Evolutionary conservation across 129 eudicot genomes (phyloP).

Genomic region (Smallanthus sonchifolius): DNA sequence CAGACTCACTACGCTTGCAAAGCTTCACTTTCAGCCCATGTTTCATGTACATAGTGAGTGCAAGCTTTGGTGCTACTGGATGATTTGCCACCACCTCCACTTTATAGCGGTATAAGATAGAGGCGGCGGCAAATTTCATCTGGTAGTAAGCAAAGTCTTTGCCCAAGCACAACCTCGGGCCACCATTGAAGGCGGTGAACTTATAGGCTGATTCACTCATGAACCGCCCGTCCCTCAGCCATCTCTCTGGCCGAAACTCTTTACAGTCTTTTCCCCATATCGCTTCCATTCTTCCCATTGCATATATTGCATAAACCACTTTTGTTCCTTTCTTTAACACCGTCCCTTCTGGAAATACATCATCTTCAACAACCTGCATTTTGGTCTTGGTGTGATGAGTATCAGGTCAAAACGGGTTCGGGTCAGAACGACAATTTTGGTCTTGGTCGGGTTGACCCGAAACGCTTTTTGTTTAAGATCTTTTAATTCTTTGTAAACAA

Average conservation of each 20-base stretch:
- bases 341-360: constrained; percentile 88
- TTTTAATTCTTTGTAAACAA: background rate
- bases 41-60: constrained; percentile 91
- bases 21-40: constrained; percentile 79
- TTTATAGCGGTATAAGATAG: constrained; percentile 67
- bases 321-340: constrained; percentile 79
- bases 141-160: constrained; percentile 97
- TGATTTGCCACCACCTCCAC: constrained; percentile 61
- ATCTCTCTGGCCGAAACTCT: constrained; percentile 87
- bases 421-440: background rate
- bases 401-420: background rate
- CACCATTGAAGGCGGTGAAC: constrained; percentile 89
- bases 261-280: constrained; percentile 94
- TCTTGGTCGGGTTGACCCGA: background rate
- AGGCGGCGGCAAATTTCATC: constrained; percentile 93
- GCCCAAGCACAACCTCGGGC: constrained; percentile 93
- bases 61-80: constrained; percentile 76
- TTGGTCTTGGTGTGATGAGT: background rate
- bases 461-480: background rate
- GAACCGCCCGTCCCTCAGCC: constrained; percentile 80
- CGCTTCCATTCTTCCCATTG: constrained; percentile 95
- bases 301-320: constrained; percentile 78
- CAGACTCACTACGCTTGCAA: constrained; percentile 38
- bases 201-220: constrained; percentile 98
- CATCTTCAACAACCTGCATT: constrained; percentile 67